Percentiles rank a stretch among this genome's conserved stretches.
phyloP scores from a whole-genome alignment of 2,329 filamentous ascomycete species.

The Stagonosporopsis vannaccii region DNA sequence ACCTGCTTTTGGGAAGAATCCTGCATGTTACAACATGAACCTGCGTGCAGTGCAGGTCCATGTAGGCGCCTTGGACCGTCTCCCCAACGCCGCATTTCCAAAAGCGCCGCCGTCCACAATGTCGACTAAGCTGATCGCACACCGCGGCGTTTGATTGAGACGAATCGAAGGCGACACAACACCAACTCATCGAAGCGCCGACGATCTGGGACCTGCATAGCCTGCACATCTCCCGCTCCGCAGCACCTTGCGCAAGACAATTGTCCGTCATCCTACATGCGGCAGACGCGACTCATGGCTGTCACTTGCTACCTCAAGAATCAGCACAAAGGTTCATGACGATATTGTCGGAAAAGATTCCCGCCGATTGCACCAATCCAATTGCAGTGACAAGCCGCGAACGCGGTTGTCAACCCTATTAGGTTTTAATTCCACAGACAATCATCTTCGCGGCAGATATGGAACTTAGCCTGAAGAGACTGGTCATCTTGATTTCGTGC shows the following conservation, averaged over 20 bases:
- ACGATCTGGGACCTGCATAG: constrained; percentile 14
- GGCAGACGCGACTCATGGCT: background rate
- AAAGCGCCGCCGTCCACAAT: background rate
- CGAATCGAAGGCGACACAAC: constrained; percentile 6
- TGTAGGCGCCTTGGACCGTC: background rate
- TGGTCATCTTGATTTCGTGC: background rate
- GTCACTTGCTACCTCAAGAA: background rate
- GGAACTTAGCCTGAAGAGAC: background rate
- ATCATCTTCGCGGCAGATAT: background rate
- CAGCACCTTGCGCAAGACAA: constrained; percentile 7
- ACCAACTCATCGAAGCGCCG: constrained; percentile 12
- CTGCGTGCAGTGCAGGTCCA: background rate
- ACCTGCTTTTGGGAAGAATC: background rate
- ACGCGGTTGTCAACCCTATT: background rate
- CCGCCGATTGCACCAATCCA: background rate
- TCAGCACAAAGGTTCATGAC: background rate
- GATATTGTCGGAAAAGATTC: background rate
- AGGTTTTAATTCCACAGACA: background rate
- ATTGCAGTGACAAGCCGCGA: background rate
- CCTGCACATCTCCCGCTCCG: constrained; percentile 12
- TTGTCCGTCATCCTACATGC: constrained; percentile 4
- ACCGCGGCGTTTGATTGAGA: background rate
- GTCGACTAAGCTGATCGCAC: background rate
- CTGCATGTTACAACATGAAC: background rate
- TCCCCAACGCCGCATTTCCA: background rate